Percentiles rank a stretch among this genome's conserved stretches.
Evolutionary conservation across 371 early-diverging fungal species (phyloP).

Genomic region (Rhizomucor miehei): DNA sequence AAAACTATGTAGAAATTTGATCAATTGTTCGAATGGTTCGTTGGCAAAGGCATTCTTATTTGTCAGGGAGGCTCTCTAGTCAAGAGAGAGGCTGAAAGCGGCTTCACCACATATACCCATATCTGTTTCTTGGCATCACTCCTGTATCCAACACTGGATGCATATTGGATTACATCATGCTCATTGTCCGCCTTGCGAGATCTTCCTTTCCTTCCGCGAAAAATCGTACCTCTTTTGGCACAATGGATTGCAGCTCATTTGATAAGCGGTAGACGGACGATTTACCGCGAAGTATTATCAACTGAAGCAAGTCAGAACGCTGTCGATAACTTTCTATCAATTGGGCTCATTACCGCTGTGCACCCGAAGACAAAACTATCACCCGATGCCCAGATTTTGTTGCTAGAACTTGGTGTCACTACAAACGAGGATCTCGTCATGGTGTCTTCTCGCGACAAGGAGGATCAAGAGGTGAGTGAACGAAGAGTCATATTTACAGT

Average conservation of each 20-base stretch:
- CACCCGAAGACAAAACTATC: constrained; percentile 43
- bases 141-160: constrained; percentile 46
- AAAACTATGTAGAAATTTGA: constrained; percentile 34
- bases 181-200: constrained; percentile 49
- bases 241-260: constrained; percentile 56
- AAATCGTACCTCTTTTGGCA: constrained; percentile 42
- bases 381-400: constrained; percentile 45
- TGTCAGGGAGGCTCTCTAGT: constrained; percentile 16
- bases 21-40: constrained; percentile 29
- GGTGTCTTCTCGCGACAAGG: constrained; percentile 24
- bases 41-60: constrained; percentile 18
- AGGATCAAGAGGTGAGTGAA: not conserved
- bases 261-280: constrained; percentile 45
- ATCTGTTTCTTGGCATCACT: constrained; percentile 47
- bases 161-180: constrained; percentile 52
- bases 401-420: constrained; percentile 42
- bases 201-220: constrained; percentile 48
- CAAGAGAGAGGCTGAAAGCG: constrained; percentile 23
- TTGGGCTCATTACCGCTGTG: constrained; percentile 46
- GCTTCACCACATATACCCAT: constrained; percentile 27
- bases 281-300: constrained; percentile 49
- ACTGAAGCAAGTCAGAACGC: constrained; percentile 50
- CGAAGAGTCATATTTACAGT: not conserved
- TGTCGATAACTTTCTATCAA: constrained; percentile 42
- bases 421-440: constrained; percentile 49